Conservation (phyloP, 2,329 filamentous ascomycete species). For the Scopulariopsis brevicaulis region DNA sequence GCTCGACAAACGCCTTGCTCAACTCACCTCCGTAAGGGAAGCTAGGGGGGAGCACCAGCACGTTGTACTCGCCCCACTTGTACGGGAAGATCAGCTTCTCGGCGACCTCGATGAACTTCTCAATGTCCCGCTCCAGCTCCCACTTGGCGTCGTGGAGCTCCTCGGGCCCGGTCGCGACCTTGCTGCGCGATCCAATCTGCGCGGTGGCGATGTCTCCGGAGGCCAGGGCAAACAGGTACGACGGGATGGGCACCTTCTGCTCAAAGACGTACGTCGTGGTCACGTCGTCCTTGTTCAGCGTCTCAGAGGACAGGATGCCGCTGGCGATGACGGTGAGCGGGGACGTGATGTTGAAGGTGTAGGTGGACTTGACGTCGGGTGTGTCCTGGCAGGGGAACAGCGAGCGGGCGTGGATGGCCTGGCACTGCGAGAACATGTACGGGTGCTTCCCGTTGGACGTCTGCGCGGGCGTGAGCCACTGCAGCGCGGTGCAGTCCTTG, state of each 20-base stretch:
- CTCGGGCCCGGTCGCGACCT: slow-evolving; percentile 80
- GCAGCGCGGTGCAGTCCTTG: slow-evolving; percentile 77
- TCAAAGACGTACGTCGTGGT: slow-evolving; percentile 71
- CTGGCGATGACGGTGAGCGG: slow-evolving; percentile 85
- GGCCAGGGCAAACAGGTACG: slow-evolving; percentile 83
- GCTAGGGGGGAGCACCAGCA: slow-evolving; percentile 69
- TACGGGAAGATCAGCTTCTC: slow-evolving; percentile 79
- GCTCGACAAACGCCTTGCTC: background rate
- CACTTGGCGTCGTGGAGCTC: slow-evolving; percentile 75
- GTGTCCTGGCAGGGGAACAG: slow-evolving; percentile 97
- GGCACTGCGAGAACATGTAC: slow-evolving; percentile 97
- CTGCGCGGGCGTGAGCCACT: slow-evolving; percentile 90
- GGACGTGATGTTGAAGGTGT: slow-evolving; percentile 79
- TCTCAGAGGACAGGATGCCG: slow-evolving; percentile 49
- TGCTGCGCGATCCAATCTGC: slow-evolving; percentile 74
- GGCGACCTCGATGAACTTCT: slow-evolving; percentile 80
- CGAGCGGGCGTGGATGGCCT: slow-evolving; percentile 89
- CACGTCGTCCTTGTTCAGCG: slow-evolving; percentile 32
- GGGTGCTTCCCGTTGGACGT: slow-evolving; percentile 93
- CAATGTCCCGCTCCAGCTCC: slow-evolving; percentile 85
- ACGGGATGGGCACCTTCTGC: slow-evolving; percentile 85
- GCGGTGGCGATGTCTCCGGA: slow-evolving; percentile 76
- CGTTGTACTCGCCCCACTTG: slow-evolving; percentile 90
- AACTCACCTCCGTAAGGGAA: slow-evolving; percentile 72
- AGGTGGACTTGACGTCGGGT: slow-evolving; percentile 93